Base-by-base conservation (phyloP, 495 filamentous ascomycete genomes). In the Lepidopterella palustris region DNA sequence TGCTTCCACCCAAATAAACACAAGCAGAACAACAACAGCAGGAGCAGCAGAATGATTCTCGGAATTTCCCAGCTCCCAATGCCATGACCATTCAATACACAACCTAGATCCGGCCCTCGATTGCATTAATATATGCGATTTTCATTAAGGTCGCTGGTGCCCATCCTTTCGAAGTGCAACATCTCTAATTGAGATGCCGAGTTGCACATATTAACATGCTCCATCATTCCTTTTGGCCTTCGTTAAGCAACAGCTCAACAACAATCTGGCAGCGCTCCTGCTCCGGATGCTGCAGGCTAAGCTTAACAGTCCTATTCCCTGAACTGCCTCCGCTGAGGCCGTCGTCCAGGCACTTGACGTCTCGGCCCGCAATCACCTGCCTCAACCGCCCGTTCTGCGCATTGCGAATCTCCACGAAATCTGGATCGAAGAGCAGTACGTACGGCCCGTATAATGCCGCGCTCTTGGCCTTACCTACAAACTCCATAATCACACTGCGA, bases 351-450 rank as follows among this genome's bases (percentile, higher is more conserved):
- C 88, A 87, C 61, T 86, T 82, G 24, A 97, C 88, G 63, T 95
- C 90, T 52, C 87, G 80, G 0, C 93, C 93, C 2, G 89, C 85
- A 63, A 99, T 95, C 57, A 99, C 91, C 77, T 99, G 93, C 64
- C 91, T 83, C 58, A 97, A 69, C 18, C 93, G 81, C 0, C 93
- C 93, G 70, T 97, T 97, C 78, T 96, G 89, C 26, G 95, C 93
- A 66, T 99, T 97, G 54, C 93, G 81, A 11, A 99, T 88, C 71
- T 99, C 93, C 57, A 97, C 89, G 63, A 96, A 99, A 65, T 90
- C 87, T 9, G 80, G 79, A 71, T 95, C 90, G 64, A 96, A 92
- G 18, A 76, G 70, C 28, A 74, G 56, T 5, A 76, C 63, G 56
- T 73, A 76, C 9, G 68, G 57, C 2, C 72, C 72, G 47, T 91